Percentiles rank a stretch among this genome's conserved stretches.
phyloP scores from a whole-genome alignment of 2,329 filamentous ascomycete species.

The Fusarium beomiforme region DNA sequence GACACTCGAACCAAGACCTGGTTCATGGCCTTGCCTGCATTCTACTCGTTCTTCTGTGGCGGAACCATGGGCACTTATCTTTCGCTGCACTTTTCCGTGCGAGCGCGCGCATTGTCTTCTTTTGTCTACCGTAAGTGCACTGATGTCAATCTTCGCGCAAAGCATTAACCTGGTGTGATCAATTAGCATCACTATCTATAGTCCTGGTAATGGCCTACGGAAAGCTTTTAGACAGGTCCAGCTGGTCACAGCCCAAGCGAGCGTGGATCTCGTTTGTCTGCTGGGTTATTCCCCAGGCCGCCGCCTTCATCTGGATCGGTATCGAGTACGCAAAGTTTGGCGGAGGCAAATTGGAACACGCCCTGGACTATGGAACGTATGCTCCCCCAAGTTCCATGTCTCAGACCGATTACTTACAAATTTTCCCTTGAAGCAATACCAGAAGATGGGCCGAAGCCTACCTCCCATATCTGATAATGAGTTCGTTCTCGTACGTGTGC shows the following conservation, averaged over 20 bases:
- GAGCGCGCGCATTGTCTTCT: background rate
- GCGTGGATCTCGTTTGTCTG: background rate
- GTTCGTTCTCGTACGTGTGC: background rate
- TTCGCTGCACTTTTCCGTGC: background rate
- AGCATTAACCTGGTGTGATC: rapidly evolving
- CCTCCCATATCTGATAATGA: background rate
- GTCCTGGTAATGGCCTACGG: background rate
- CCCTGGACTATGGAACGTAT: background rate
- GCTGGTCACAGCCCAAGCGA: background rate
- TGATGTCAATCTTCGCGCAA: rapidly evolving
- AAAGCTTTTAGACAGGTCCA: background rate
- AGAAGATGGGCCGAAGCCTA: background rate
- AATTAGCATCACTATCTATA: background rate
- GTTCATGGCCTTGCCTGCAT: background rate
- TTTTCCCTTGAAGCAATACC: background rate
- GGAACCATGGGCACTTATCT: conserved; percentile 4
- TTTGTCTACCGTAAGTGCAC: background rate
- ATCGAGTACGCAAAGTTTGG: background rate
- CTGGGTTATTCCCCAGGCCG: background rate
- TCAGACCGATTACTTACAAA: rapidly evolving
- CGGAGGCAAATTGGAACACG: background rate
- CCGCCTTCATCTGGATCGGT: background rate
- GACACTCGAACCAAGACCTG: background rate
- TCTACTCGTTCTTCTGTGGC: conserved; percentile 1
- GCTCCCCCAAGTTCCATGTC: rapidly evolving